Evolutionary conservation across 257 asterid species (phyloP), one percentile per base, ranked within the genome.

Genomic region (Solanum chaucha): DNA sequence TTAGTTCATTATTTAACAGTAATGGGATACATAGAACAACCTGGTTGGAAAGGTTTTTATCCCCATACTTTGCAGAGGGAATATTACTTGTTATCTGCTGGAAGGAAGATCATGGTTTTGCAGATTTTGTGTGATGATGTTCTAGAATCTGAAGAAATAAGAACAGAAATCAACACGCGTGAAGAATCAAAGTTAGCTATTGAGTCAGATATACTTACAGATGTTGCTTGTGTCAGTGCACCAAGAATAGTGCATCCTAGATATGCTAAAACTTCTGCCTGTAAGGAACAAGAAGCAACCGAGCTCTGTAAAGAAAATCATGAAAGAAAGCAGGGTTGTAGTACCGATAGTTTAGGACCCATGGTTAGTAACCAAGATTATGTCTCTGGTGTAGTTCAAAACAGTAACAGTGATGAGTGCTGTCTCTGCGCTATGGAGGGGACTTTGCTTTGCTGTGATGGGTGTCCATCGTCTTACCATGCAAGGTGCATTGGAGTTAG

Each of bases 371-470:
- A 85, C 88, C 87, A 88, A 44, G 90, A 86, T 90, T 91, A 82
- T 88, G 82, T 88, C 86, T 87, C 91, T 38, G 90, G 85, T 77
- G 84, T 83, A 48, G 95, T 91, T 72, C 95, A 93, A 75, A 95
- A 95, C 88, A 92, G 89, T 38, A 94, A 95, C 90, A 94, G 95
- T 82, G 98, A 95, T 88, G 98, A 95, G 83, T 95, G 98, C 85
- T 93, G 93, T 85, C 95, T 95, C 86, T 94, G 98, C 88, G 95
- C 98, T 84, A 95, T 95, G 98, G 98, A 95, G 77, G 98, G 98
- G 67, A 87, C 90, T 36, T 89, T 95, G 90, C 92, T 95, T 87
- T 95, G 98, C 86, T 95, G 98, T 89, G 98, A 95, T 91, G 98
- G 98, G 64, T 95, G 98, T 87, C 98, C 98, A 1, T 93, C 95